These are phyloP conservation scores for Leccinum truebloodii DNA, from an alignment of 768 basidiomycete species.

Conservation along the genomic window DNA sequence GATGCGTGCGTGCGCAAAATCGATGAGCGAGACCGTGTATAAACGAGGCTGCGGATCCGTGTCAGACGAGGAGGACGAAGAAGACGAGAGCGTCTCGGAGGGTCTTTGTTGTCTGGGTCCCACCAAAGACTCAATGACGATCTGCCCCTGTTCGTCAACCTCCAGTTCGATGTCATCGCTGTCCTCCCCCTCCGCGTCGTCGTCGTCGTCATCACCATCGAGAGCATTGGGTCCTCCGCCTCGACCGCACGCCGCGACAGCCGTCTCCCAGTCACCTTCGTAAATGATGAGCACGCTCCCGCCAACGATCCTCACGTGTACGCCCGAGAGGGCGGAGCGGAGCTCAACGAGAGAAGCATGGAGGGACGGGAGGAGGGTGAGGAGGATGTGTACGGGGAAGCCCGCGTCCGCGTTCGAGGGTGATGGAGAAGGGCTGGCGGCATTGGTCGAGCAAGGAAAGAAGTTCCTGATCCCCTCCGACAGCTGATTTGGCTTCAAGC, in stretches of 20 bases:
- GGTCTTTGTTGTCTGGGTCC: background rate
- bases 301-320: conserved; percentile 82
- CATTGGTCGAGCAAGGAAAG: conserved; percentile 56
- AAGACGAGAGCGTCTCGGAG: conserved; percentile 23
- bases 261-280: conserved; percentile 56
- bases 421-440: background rate
- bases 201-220: conserved; percentile 36
- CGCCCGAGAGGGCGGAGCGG: conserved; percentile 43
- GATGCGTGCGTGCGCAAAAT: conserved; percentile 88
- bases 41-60: conserved; percentile 14
- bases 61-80: conserved; percentile 44
- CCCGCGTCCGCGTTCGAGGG: conserved; percentile 38
- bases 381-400: conserved; percentile 53
- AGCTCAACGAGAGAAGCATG: conserved; percentile 55
- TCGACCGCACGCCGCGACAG: conserved; percentile 33
- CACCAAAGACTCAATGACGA: conserved; percentile 22
- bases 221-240: conserved; percentile 31
- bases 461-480: conserved; percentile 75
- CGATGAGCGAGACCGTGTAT: conserved; percentile 78
- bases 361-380: conserved; percentile 59
- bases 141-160: conserved; percentile 30
- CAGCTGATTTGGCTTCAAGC: conserved; percentile 67
- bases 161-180: conserved; percentile 42
- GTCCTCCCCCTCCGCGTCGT: conserved; percentile 34
- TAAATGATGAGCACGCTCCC: conserved; percentile 82